Base-by-base conservation (phyloP, 257 asterid genomes). In the Thymus quinquecostatus region DNA sequence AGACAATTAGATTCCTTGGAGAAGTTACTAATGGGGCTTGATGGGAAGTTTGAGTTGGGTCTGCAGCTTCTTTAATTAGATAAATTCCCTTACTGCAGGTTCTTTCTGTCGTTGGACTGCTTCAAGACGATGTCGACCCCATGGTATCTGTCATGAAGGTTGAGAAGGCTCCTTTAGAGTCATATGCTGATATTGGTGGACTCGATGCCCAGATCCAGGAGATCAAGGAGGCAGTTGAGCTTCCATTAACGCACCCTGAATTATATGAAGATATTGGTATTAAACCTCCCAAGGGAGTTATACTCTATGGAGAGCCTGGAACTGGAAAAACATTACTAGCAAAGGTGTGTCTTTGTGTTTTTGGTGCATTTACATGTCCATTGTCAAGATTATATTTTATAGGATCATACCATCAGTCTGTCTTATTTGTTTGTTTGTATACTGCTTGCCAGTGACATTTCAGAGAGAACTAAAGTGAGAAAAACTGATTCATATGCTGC, bases 71-170 rank as follows among this genome's bases (percentile, higher is more conserved):
- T 62, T 55, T 43, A 14, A 33, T 44, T 11, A 1, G 1, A 5
- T n/a, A 38, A 54, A 11, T 68, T 67, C 65, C 66, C 48, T 36
- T 78, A 64, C 50, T 82, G 70, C 88, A 92, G 97, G 97, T 92
- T 63, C 96, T 90, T 60, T 92, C 98, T 65, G 98, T 92, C 67
- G 96, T 90, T 62, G 97, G 98, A 64, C 89, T 92, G 77, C 96
- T 92, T 54, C 98, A 92, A 79, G 97, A 92, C 76, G 98, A 90
- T 2, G 97, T 90, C 8, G 98, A 92, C 56, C 98, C 97, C 60
- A 88, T 90, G 97, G 98, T 92, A 40, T 92, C 98, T 10, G 97
- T 92, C n/a, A 92, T 90, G 98, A 92, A 92, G 81, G 98, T 92
- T 60, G 98, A 92, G 84, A 92, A 92, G 84, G 97, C 98, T 71